phyloP scores from a whole-genome alignment of 2,329 filamentous ascomycete genomes.

The Scolecobasidium constrictum region DNA sequence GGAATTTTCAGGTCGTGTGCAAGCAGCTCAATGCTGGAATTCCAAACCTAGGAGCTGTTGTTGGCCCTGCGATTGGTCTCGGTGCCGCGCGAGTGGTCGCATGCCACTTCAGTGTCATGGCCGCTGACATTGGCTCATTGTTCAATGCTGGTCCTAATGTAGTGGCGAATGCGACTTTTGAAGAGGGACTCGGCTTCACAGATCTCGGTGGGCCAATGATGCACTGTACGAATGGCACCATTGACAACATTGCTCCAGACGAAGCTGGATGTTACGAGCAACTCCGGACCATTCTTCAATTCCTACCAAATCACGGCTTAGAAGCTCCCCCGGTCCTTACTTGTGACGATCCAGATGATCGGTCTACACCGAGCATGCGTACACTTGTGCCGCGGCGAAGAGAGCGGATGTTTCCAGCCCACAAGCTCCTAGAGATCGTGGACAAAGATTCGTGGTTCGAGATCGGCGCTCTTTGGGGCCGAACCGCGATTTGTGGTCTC shows the following conservation, averaged over 20 bases:
- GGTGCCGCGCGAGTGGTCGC: conserved; percentile 50
- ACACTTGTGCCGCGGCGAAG: conserved; percentile 47
- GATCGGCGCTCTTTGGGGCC: conserved; percentile 52
- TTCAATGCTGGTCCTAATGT: conserved; percentile 57
- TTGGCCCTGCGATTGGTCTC: conserved; percentile 53
- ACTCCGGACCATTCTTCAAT: conserved; percentile 44
- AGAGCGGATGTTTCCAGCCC: conserved; percentile 50
- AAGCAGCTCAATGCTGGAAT: conserved; percentile 52
- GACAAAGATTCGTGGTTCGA: conserved; percentile 51
- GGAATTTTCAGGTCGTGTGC: conserved; percentile 40
- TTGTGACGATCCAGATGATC: conserved; percentile 38
- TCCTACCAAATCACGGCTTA: conserved; percentile 46
- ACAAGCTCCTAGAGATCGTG: conserved; percentile 47
- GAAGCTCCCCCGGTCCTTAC: conserved; percentile 40
- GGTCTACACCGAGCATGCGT: conserved; percentile 38
- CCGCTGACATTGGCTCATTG: conserved; percentile 47
- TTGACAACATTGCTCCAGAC: conserved; percentile 51
- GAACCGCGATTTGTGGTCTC: conserved; percentile 49
- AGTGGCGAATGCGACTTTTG: conserved; percentile 52
- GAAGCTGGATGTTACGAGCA: conserved; percentile 54
- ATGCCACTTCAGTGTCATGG: conserved; percentile 58
- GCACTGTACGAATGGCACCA: conserved; percentile 55
- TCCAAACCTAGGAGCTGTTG: conserved; percentile 51
- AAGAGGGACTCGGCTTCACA: conserved; percentile 48
- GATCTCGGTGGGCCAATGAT: conserved; percentile 50